Evolutionary conservation across 495 filamentous ascomycete genomes (phyloP).

Genomic region (Penicillium flavigenum): DNA sequence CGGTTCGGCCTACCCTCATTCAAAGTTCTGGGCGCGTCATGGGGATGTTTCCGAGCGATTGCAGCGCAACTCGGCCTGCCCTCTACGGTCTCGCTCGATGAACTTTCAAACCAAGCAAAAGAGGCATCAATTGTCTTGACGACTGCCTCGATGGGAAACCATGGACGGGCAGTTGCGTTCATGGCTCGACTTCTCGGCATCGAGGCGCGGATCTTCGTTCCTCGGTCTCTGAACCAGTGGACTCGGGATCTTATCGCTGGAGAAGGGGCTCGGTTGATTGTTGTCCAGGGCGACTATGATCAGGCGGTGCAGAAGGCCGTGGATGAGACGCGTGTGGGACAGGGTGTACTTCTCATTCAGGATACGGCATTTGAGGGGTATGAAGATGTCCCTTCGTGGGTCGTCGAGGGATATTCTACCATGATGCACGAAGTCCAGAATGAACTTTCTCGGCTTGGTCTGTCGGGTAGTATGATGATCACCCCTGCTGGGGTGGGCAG

Average conservation of each 20-base stretch:
- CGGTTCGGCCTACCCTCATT: slow-evolving; percentile 67
- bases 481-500: slow-evolving; percentile 66
- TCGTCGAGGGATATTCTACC: slow-evolving; percentile 70
- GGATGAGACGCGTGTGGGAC: slow-evolving; percentile 28
- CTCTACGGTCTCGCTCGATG: slow-evolving; percentile 34
- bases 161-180: slow-evolving; percentile 65
- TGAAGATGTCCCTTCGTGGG: slow-evolving; percentile 64
- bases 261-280: slow-evolving; percentile 57
- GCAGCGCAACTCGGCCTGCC: slow-evolving; percentile 39
- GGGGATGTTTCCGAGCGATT: slow-evolving; percentile 61
- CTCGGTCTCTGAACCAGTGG: slow-evolving; percentile 47
- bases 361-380: slow-evolving; percentile 64
- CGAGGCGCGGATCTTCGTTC: slow-evolving; percentile 55
- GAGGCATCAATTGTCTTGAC: slow-evolving; percentile 36
- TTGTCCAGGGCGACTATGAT: slow-evolving; percentile 61
- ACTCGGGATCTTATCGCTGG: slow-evolving; percentile 53
- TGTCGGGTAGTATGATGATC: slow-evolving; percentile 43
- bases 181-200: slow-evolving; percentile 60
- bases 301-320: slow-evolving; percentile 49
- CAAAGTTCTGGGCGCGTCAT: slow-evolving; percentile 78
- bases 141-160: slow-evolving; percentile 69
- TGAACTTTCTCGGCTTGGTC: slow-evolving; percentile 42
- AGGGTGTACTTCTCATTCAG: slow-evolving; percentile 56
- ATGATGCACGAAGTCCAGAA: slow-evolving; percentile 63
- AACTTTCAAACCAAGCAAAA: slow-evolving; percentile 39